A percentile compares a stretch with the other conserved stretches of the same genome.
Conservation (phyloP, 2,329 filamentous ascomycete genomes). For the Botrytis sinoallii region DNA sequence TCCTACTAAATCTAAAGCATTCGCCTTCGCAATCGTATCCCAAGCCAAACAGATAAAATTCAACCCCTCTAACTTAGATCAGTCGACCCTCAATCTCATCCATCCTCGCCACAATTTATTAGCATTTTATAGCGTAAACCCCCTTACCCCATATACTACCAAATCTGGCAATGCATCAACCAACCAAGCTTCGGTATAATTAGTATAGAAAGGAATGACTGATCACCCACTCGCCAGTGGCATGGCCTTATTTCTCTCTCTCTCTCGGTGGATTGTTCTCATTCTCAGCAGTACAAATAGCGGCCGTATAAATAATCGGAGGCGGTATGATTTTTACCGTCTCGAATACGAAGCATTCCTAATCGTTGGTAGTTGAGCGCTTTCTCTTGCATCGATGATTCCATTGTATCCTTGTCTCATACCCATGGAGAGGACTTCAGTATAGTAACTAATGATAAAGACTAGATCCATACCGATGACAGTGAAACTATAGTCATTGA, state of each 20-base stretch:
- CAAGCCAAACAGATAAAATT: conserved; percentile 18
- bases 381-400: background rate
- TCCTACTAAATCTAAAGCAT: conserved; percentile 8
- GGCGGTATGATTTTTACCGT: conserved; percentile 31
- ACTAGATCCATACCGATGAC: conserved; percentile 60
- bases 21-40: background rate
- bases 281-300: conserved; percentile 45
- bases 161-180: conserved; percentile 33
- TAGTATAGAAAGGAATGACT: conserved; percentile 24
- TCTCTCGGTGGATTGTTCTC: conserved; percentile 47
- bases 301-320: conserved; percentile 49
- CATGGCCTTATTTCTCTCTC: conserved; percentile 48
- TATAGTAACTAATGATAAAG: too few species aligned
- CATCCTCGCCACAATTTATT: conserved; percentile 45
- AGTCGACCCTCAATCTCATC: conserved; percentile 8
- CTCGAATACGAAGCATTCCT: conserved; percentile 1
- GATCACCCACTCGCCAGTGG: conserved; percentile 35
- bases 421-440: conserved; percentile 44
- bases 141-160: conserved; percentile 49
- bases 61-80: background rate
- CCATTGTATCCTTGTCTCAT: conserved; percentile 47
- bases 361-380: too few species aligned
- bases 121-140: conserved; percentile 49
- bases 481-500: conserved; percentile 52
- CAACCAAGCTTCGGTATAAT: conserved; percentile 24